Evolutionary conservation across 129 eudicot species (phyloP).

Genomic region (Helianthus annuus): HanXRQr2.0-SUNRISE NC_035447.2:88896185-88896684

Average conservation of each 20-base stretch:
- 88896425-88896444: neutral
- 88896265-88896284: neutral
- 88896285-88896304: neutral
- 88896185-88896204: too few species aligned
- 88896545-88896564: neutral
- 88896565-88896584: neutral
- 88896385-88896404: slow-evolving; percentile 1
- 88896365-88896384: slow-evolving; percentile 13
- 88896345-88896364: slow-evolving; percentile 99
- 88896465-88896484: slow-evolving; percentile 64
- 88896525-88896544: slow-evolving; percentile 21
- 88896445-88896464: slow-evolving; percentile 8
- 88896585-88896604: neutral
- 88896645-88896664: slow-evolving; percentile 4
- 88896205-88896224: neutral
- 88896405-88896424: neutral
- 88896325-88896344: slow-evolving; percentile 89
- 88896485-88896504: slow-evolving; percentile 79
- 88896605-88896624: slow-evolving; percentile 15
- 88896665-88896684: neutral
- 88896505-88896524: slow-evolving; percentile 77
- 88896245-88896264: neutral
- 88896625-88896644: neutral
- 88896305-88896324: slow-evolving; percentile 89
- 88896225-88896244: neutral